Evolutionary conservation across 192 early-diverging fungal genomes (phyloP), one percentile per base, ranked within the genome.

Genomic region (Entomortierella beljakovae): DNA sequence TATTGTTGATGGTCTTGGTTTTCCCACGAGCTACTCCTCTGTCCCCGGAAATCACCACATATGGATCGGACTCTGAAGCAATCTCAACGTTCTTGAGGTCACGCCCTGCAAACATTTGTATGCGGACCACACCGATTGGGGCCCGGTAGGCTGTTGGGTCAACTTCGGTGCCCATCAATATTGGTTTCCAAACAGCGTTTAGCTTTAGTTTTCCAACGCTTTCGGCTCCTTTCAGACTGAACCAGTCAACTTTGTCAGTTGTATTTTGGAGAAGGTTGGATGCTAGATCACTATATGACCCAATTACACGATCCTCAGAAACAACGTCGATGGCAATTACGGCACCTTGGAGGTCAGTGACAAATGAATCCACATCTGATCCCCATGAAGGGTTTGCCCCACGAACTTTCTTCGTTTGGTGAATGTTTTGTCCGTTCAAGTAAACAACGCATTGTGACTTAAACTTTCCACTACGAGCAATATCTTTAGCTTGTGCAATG

Each of bases 51-150:
- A 98, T 82, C 52, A 92, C 89, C 35, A 89, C 86, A 82, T 98
- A 99, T 22, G 98, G 98, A 64, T 99, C 96, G 1, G 95, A 97
- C 82, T 93, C 96, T 71, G 91, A 89, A 52, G 82, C 86, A 16
- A 86, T 90, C 80, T 98, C 97, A 15, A 94, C 94, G 42, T 98
- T 98, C 70, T 89, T 88, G 49, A 98, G 77, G 20, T 88, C 86
- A 33, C 92, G 88, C 4, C 93, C 96, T 62, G 86, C 85, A 46
- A 90, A 70, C 53, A 95, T 83, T 43, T 92, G 90, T 32, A 97
- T 64, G 76, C 95, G 90, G 33, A 95, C 76, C 48, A 96, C 83
- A 53, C 94, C 96, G 51, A 93, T 90, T 5, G 95, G 90, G n/a
- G 87, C 82, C 25, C 80, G 57, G 34, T 83, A 81, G 16, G 82